Conservation (phyloP, 805 yeast genomes). For the Blastobotrys parvus region DNA sequence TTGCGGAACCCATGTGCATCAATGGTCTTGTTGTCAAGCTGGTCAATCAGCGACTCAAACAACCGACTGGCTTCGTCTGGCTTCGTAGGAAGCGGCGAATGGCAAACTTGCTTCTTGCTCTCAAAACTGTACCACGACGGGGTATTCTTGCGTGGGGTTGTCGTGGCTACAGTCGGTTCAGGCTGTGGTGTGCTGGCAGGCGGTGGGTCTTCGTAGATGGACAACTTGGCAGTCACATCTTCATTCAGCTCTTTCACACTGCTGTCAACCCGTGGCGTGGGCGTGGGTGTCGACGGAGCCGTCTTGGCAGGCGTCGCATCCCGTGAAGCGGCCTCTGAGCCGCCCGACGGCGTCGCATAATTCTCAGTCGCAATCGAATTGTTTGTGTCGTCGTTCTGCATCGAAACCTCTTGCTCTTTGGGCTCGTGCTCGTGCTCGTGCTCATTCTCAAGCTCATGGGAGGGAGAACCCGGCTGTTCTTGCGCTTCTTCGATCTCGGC, state of each 20-base stretch:
- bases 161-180: background rate
- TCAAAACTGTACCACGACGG: slow-evolving; percentile 14
- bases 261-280: no score
- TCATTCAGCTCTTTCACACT: slow-evolving; percentile 6
- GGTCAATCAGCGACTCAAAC: slow-evolving; percentile 13
- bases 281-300: no score
- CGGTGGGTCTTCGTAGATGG: slow-evolving; percentile 13
- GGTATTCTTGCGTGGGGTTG: background rate
- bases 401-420: background rate
- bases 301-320: no score
- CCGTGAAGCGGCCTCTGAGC: no score
- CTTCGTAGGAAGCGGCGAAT: slow-evolving; percentile 13
- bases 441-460: no score
- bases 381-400: background rate
- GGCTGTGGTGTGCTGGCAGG: background rate
- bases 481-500: no score
- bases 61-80: slow-evolving; percentile 12
- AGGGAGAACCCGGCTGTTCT: no score
- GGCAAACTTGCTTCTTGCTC: slow-evolving; percentile 11
- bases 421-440: background rate
- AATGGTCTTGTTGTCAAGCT: slow-evolving; percentile 13
- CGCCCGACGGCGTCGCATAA: no score
- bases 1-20: slow-evolving; percentile 18
- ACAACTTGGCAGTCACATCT: slow-evolving; percentile 4
- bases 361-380: background rate